Evolutionary conservation across 2,329 filamentous ascomycete genomes (phyloP), one percentile per base, ranked within the genome.

Genomic region (Corniculantispora saksenae): DNA sequence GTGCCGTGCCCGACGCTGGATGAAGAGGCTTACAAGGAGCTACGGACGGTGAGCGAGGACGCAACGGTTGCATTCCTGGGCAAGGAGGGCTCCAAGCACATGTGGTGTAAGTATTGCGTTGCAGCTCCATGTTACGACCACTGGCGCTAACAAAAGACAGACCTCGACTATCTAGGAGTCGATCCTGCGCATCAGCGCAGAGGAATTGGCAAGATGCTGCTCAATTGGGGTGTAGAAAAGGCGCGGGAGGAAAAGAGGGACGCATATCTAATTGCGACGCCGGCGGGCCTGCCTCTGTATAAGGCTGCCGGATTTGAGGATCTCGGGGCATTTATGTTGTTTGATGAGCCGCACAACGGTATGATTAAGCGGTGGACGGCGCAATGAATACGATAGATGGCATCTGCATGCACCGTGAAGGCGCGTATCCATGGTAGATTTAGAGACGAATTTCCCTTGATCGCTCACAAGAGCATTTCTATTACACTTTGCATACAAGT

Each of bases 121-220:
- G n/a, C n/a, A n/a, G n/a, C n/a, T n/a, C n/a, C n/a, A n/a, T n/a
- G 9, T 35, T 25, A 35, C 25, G 15, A n/a, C 5, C 13, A 9
- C 12, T n/a, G 50, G 19, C 27, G 15, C 61, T 56, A 21, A 63
- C 17, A 19, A 13, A 13, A 13, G 27, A 27, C 29, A 63, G 67
- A 69, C 56, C 67, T 69, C 17, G 67, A 69, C 54, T 68, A 68
- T 32, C 65, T 69, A 5, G 67, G 65, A 4, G 67, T 68, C n/a
- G 65, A 69, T 38, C 67, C 67, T 15, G 35, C 55, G 12, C 67
- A 69, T 19, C 67, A 68, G 47, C 65, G 65, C 23, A 69, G 64
- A 63, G 67, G 67, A 21, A 69, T 69, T 29, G 67, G 67, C 17
- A 68, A 62, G 53, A 63, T 67, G 45, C 57, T 69, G 1, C 54